Percentiles rank a stretch among this genome's conserved stretches.
Evolutionary conservation across 1,139 yeast species (phyloP).

Genomic region (Suhomyces panamericanus): DNA sequence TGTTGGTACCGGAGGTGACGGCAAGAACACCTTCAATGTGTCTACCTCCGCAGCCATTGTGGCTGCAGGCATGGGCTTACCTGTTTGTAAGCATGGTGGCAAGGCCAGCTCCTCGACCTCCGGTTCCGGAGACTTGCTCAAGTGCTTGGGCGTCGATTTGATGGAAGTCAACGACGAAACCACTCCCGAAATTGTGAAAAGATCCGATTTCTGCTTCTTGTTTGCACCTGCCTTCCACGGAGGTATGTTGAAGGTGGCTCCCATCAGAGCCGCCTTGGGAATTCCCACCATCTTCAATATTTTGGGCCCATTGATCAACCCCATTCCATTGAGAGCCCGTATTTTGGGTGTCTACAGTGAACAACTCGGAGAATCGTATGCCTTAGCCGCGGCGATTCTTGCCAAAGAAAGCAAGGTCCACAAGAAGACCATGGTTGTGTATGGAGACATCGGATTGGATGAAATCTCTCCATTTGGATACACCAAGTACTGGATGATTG

Average conservation of each 20-base stretch:
- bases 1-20: conserved; percentile 98
- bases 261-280: conserved; percentile 73
- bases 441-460: conserved; percentile 88
- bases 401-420: conserved; percentile 44
- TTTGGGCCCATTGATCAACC: conserved; percentile 89
- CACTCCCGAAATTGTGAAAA: conserved; percentile 60
- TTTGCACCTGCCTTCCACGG: conserved; percentile 95
- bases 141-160: conserved; percentile 74
- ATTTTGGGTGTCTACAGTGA: conserved; percentile 88
- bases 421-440: conserved; percentile 77
- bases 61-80: conserved; percentile 85
- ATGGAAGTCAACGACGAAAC: conserved; percentile 63
- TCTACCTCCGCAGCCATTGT: conserved; percentile 94
- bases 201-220: conserved; percentile 67
- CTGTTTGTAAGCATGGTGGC: conserved; percentile 91
- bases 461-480: conserved; percentile 88
- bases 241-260: conserved; percentile 85
- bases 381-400: conserved; percentile 69
- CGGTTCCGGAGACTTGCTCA: conserved; percentile 89
- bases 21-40: conserved; percentile 94
- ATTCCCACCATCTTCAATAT: conserved; percentile 93
- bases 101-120: conserved; percentile 91
- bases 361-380: conserved; percentile 76
- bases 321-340: conserved; percentile 79
- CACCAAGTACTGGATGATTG: conserved; percentile 77